Conservation (phyloP, 1,139 yeast species). For the Komagataea norvegica region DNA sequence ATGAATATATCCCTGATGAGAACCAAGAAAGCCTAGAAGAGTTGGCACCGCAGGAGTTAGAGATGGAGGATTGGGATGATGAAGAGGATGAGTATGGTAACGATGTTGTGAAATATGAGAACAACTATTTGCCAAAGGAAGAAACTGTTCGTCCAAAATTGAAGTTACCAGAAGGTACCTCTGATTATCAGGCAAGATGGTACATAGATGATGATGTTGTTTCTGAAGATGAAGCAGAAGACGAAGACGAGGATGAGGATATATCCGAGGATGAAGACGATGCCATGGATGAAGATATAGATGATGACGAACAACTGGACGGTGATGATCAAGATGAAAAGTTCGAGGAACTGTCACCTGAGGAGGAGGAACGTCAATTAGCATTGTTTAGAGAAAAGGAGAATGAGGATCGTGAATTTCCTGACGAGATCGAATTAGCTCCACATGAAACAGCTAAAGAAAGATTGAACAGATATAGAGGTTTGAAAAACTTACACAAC, state of each 20-base stretch:
- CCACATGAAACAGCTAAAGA: conserved; percentile 76
- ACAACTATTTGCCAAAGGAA: conserved; percentile 18
- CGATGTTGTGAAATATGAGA: conserved; percentile 65
- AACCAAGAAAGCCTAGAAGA: conserved; percentile 65
- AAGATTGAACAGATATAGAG: conserved; percentile 73
- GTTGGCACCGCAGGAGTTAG: conserved; percentile 55
- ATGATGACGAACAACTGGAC: conserved; percentile 36
- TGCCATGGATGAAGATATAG: conserved; percentile 40
- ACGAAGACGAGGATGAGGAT: conserved; percentile 39
- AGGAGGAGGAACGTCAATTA: conserved; percentile 79
- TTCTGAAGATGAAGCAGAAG: conserved; percentile 37
- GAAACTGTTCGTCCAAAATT: conserved; percentile 20
- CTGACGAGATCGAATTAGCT: conserved; percentile 86
- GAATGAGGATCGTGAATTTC: conserved; percentile 85
- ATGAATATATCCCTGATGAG: conserved; percentile 39
- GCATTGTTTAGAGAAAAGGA: conserved; percentile 63
- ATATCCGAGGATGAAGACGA: conserved; percentile 32
- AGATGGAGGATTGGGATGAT: conserved; percentile 45
- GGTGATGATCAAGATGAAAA: conserved; percentile 52
- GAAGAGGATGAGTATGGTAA: conserved; percentile 41
- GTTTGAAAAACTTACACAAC: conserved; percentile 74
- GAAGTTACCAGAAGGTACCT: conserved; percentile 79
- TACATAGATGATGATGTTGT: conserved; percentile 63
- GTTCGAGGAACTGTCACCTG: conserved; percentile 71
- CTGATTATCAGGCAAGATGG: conserved; percentile 95